Percentiles rank a stretch among this genome's conserved stretches.
These are phyloP conservation scores for Echium plantagineum DNA, from an alignment of 257 asterid genomes.

Conservation along the genomic window DNA sequence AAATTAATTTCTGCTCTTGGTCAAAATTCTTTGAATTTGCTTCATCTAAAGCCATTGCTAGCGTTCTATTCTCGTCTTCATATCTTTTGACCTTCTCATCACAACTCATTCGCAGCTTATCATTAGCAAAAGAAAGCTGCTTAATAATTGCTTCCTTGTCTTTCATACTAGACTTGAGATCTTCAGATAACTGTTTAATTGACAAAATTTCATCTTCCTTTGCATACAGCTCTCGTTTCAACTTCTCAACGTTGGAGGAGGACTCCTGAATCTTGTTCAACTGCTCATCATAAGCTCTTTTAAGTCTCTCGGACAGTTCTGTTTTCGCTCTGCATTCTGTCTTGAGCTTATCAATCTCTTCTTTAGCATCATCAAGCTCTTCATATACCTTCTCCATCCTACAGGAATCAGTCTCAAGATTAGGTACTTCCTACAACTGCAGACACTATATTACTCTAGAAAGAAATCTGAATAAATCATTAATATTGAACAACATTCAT, in stretches of 20 bases:
- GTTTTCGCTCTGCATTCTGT: slow-evolving; percentile 33
- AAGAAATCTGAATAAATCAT: no score
- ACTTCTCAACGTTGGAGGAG: slow-evolving; percentile 42
- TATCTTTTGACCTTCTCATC: slow-evolving; percentile 34
- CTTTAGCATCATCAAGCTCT: slow-evolving; percentile 72
- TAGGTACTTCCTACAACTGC: no score
- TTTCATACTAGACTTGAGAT: slow-evolving; percentile 33
- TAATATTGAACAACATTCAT: not conserved
- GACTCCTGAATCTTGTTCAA: slow-evolving; percentile 45
- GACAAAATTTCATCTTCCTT: slow-evolving; percentile 38
- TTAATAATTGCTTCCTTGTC: slow-evolving; percentile 50
- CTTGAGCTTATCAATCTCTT: slow-evolving; percentile 52
- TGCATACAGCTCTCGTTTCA: slow-evolving; percentile 30
- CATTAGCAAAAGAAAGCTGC: slow-evolving; percentile 41
- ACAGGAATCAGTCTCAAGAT: no score
- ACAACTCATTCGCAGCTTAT: slow-evolving; percentile 48
- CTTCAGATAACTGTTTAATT: slow-evolving; percentile 28
- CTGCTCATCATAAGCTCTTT: slow-evolving; percentile 53
- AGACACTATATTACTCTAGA: no score
- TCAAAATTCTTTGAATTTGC: slow-evolving; percentile 44
- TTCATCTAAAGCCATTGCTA: slow-evolving; percentile 56
- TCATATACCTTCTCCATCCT: slow-evolving; percentile 50
- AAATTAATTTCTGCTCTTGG: slow-evolving; percentile 37
- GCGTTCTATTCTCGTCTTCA: slow-evolving; percentile 49
- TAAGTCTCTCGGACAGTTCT: slow-evolving; percentile 51